Base-by-base conservation (phyloP, 257 asterid genomes). In the Rubia yunnanensis region DNA sequence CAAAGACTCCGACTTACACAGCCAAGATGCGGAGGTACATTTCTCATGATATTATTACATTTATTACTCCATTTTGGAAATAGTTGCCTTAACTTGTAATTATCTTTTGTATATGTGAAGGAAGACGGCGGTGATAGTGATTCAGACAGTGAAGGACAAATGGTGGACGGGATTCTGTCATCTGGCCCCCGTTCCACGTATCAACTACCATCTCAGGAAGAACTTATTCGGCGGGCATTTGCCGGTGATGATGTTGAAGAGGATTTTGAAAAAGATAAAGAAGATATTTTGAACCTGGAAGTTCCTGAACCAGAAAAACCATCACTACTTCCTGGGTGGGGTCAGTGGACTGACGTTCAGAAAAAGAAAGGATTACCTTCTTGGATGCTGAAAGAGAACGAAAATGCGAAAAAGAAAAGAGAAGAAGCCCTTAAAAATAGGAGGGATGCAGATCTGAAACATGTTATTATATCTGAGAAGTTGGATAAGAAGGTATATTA, bases 211-310 rank as follows among this genome's bases (percentile, higher is more conserved):
- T 85, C 97, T 60, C 99, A 94, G 70, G 96, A 83, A 24, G 97
- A 94, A 64, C 95, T 90, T 53, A 80, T 94, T 63, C 90, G 78
- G 35, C 94, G 95, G 68, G 97, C 99, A 72, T 94, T 94, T 60
- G 99, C 97, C 27, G 94, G 89, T 48, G 99, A 94, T 81, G 95
- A 94, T 73, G 97, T 94, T 20, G 95, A 84, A 73, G 99, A 85
- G 66, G 88, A 84, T 20, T 94, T 94, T 70, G 85, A 77, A 74
- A 90, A 88, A 73, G 94, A 88, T 67, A 94, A 94, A 77, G 84
- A 86, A 35, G 94, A 81, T 14, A 74, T 81, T 41, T 74, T 89
- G 81, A 79, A 84, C 55, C 92, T 83, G 80, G 99, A 94, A 83
- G 80, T 80, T 72, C 99, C 97, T 20, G 86, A 86, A 71, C 97